Conservation (phyloP, 1,139 yeast genomes). For the Hyphopichia fennica region DNA sequence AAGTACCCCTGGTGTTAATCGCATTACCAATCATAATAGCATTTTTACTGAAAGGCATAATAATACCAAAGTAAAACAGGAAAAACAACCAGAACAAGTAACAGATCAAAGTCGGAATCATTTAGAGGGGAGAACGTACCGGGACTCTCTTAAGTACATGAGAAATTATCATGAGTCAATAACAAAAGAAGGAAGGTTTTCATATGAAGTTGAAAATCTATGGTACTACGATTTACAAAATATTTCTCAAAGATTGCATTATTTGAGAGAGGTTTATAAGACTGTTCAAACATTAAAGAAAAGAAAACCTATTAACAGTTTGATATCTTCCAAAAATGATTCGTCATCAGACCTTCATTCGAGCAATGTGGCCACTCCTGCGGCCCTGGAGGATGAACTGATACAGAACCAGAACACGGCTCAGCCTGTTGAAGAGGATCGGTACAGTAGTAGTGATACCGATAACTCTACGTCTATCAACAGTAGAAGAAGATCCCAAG, state of each 20-base stretch:
- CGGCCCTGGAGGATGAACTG: slow-evolving; percentile 12
- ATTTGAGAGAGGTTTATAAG: slow-evolving; percentile 31
- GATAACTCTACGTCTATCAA: slow-evolving; percentile 6
- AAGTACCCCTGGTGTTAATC: too few species aligned
- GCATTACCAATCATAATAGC: too few species aligned
- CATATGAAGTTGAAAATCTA: slow-evolving; percentile 11
- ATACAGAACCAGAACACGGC: neutral
- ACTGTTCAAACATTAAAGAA: slow-evolving; percentile 25
- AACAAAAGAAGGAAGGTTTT: slow-evolving; percentile 7
- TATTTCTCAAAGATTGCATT: slow-evolving; percentile 28
- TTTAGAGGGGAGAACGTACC: neutral
- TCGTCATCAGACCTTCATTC: neutral
- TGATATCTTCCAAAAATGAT: neutral
- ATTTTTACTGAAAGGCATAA: too few species aligned
- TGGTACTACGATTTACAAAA: slow-evolving; percentile 28
- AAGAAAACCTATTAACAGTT: slow-evolving; percentile 10
- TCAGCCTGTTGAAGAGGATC: slow-evolving; percentile 18
- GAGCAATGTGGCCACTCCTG: slow-evolving; percentile 5
- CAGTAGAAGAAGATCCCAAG: neutral
- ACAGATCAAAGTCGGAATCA: neutral
- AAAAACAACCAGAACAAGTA: neutral
- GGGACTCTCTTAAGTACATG: slow-evolving; percentile 11
- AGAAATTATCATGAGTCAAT: slow-evolving; percentile 4
- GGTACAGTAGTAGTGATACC: slow-evolving; percentile 14
- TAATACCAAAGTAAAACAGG: neutral